Evolutionary conservation across 768 basidiomycete genomes (phyloP).

Genomic region (Kwoniella dendrophila): DNA sequence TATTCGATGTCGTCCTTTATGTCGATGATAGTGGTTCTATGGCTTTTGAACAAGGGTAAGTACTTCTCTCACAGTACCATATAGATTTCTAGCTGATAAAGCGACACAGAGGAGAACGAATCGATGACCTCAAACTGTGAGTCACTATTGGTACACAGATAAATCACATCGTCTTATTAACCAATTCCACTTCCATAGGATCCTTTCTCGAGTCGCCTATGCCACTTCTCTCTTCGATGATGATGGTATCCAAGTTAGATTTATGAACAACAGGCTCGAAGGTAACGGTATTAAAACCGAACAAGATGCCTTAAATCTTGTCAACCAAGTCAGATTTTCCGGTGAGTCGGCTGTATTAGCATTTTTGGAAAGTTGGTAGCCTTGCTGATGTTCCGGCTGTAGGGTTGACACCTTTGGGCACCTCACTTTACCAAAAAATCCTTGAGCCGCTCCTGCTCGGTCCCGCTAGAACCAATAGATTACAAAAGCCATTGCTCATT

Average conservation of each 20-base stretch:
- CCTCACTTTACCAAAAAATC: slow-evolving; percentile 56
- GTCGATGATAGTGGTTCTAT: slow-evolving; percentile 55
- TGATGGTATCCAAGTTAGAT: slow-evolving; percentile 58
- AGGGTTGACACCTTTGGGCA: slow-evolving; percentile 57
- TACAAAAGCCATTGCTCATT: slow-evolving; percentile 58
- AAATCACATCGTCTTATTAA: too few species aligned
- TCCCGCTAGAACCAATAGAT: slow-evolving; percentile 47
- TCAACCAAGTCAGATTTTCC: slow-evolving; percentile 57
- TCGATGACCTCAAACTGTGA: slow-evolving; percentile 58
- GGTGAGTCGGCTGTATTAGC: slow-evolving; percentile 29
- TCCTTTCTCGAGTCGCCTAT: slow-evolving; percentile 56
- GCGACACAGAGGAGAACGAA: slow-evolving; percentile 54
- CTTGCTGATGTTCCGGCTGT: too few species aligned
- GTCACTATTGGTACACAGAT: too few species aligned
- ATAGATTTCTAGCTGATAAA: slow-evolving; percentile 31
- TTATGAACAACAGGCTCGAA: slow-evolving; percentile 57
- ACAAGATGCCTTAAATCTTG: slow-evolving; percentile 49
- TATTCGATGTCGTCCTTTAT: slow-evolving; percentile 57
- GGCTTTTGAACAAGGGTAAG: slow-evolving; percentile 47
- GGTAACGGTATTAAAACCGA: slow-evolving; percentile 57
- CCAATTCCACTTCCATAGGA: slow-evolving; percentile 9
- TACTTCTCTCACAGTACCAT: not conserved
- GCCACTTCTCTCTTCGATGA: slow-evolving; percentile 56
- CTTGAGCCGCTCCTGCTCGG: slow-evolving; percentile 57
- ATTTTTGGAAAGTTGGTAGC: slow-evolving; percentile 5